Evolutionary conservation across 352 stramenopile genomes (phyloP).

Genomic region (Phytopythium ostracodes): DNA sequence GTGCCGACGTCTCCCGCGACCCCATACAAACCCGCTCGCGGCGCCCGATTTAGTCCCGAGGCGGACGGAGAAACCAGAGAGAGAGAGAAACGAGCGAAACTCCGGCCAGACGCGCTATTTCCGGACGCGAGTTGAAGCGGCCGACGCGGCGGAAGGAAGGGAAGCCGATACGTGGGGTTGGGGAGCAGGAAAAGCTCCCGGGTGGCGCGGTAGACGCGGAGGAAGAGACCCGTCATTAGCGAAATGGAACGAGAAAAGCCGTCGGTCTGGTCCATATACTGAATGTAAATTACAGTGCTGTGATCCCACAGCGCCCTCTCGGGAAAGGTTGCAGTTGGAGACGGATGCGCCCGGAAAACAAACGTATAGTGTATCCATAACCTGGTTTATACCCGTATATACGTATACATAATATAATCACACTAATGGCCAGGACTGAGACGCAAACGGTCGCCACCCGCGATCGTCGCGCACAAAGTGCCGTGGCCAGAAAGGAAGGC

Average conservation of each 20-base stretch:
- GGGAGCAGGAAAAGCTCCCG: not conserved
- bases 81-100: not conserved
- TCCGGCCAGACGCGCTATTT: not conserved
- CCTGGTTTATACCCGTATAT: not conserved
- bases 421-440: not conserved
- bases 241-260: not conserved
- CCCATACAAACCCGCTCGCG: not conserved
- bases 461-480: not conserved
- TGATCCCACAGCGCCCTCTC: not conserved
- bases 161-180: not conserved
- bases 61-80: not conserved
- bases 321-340: conserved; percentile 1
- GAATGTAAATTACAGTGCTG: no score
- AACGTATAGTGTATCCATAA: not conserved
- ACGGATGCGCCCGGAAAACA: not conserved
- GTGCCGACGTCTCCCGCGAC: not conserved
- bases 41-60: not conserved
- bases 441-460: not conserved
- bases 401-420: not conserved
- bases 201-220: not conserved
- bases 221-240: not conserved
- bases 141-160: not conserved
- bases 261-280: no score
- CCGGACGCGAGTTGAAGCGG: not conserved
- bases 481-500: not conserved